phyloP scores from a whole-genome alignment of 768 basidiomycete genomes.

The Tricholoma hemisulphureum region DNA sequence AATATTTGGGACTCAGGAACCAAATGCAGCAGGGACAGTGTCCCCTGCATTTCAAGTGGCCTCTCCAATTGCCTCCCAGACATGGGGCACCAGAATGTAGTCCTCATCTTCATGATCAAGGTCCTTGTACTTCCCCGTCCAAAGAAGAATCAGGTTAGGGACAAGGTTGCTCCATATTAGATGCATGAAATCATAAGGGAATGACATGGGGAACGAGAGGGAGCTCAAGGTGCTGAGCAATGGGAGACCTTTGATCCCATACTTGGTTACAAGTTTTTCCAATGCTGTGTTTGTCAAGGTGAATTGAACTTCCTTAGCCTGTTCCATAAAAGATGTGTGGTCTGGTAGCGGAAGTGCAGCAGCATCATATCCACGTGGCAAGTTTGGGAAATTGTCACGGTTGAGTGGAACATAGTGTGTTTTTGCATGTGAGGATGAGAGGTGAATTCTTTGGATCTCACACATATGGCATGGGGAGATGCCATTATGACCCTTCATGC shows the following conservation, averaged over 20 bases:
- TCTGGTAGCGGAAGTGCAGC: conserved; percentile 14
- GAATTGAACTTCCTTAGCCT: conserved; percentile 17
- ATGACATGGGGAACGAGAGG: conserved; percentile 39
- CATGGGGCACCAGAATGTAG: conserved; percentile 25
- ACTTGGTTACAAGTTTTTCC: conserved; percentile 16
- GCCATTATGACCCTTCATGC: too few species aligned
- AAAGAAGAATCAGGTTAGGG: conserved; percentile 37
- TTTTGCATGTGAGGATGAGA: conserved; percentile 3
- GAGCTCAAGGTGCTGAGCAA: conserved; percentile 26
- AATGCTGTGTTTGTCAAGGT: conserved; percentile 15
- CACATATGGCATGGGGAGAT: too few species aligned
- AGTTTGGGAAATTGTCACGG: conserved; percentile 3
- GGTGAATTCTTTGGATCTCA: conserved; percentile 20
- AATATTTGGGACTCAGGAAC: conserved; percentile 17
- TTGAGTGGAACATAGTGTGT: conserved; percentile 24
- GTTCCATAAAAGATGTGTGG: conserved; percentile 10
- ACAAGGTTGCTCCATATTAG: conserved; percentile 45
- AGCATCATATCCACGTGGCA: conserved; percentile 16
- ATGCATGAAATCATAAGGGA: conserved; percentile 53
- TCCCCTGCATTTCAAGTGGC: conserved; percentile 29
- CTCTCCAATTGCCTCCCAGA: conserved; percentile 41
- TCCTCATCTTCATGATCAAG: conserved; percentile 28
- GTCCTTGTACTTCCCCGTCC: conserved; percentile 43
- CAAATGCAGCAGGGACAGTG: conserved; percentile 40
- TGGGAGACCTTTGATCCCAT: conserved; percentile 36